Evolutionary conservation across 495 filamentous ascomycete species (phyloP), one percentile per base, ranked within the genome.

Genomic region (Diplogelasinospora grovesii): DNA sequence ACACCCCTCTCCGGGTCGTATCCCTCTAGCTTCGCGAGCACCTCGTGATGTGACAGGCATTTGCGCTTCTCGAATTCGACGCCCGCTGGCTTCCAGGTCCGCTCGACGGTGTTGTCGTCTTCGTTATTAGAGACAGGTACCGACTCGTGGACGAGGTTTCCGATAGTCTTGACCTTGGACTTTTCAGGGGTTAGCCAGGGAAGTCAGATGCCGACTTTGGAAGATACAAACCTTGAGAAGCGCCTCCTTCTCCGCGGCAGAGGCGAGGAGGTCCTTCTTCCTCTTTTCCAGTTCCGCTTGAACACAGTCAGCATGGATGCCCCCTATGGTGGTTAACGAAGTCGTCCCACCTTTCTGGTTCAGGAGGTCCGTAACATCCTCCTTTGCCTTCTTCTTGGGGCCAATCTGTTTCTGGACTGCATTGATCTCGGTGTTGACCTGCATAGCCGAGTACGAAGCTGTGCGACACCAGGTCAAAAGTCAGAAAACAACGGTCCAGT

Each of bases 1-100:
- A 88, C 85, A 39, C 89, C 90, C 41, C 92, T 78, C 52, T 95
- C 89, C 1, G 89, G 83, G 53, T 98, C 93, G 57, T 93, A 96
- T 20, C 92, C 92, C 50, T 90, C 87, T 24, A 97, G 65, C 23
- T 85, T 75, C 19, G 81, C 75, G 39, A 98, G 75, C 29, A 98
- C 89, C 59, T 97, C 92, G 63, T 98, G 92, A 63, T 98, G 92
- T 60, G 57, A 60, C 16, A 51, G 46, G 41, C 50, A 46, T 32
- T 60, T 36, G 23, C 50, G 49, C 64, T 88, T 87, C 53, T 85
- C 78, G 38, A 84, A 71, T 5, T 56, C 68, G 29, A 80, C 71
- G 22, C 82, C 81, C 45, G 82, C 75, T 2, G 90, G 89, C 4
- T 78, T 74, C 89, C 89, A 98, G 6, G 69, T 79, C 44, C 79